Evolutionary conservation across 306 rosid genomes (phyloP).

Genomic region (Quillaja saponaria): DNA sequence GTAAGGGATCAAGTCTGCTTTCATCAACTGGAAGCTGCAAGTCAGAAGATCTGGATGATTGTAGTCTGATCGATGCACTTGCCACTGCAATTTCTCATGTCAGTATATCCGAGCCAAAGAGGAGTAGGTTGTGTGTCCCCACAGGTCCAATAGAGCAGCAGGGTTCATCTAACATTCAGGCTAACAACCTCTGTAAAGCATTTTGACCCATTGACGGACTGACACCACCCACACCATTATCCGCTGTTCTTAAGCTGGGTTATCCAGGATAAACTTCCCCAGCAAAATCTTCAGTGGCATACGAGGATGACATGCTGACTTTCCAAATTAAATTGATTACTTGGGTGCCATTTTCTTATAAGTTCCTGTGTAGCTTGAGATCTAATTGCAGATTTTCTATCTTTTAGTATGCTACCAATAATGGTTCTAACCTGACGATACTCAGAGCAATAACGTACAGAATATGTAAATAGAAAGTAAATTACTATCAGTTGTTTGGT

Average conservation of each 20-base stretch:
- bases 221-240: conserved; percentile 38
- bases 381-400: conserved; percentile 36
- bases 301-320: conserved; percentile 48
- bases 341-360: conserved; percentile 39
- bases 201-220: conserved; percentile 73
- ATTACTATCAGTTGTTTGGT: conserved; percentile 20
- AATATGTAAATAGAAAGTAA: conserved; percentile 67
- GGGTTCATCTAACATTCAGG: conserved; percentile 91
- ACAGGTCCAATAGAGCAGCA: conserved; percentile 91
- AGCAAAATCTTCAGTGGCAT: conserved; percentile 34
- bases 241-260: conserved; percentile 54
- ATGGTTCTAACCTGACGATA: conserved; percentile 38
- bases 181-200: conserved; percentile 97
- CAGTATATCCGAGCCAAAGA: conserved; percentile 91
- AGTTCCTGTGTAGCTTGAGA: conserved; percentile 36
- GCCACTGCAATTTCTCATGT: conserved; percentile 91
- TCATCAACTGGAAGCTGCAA: conserved; percentile 69
- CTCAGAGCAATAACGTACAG: conserved; percentile 64
- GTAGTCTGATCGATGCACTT: conserved; percentile 75
- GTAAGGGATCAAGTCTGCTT: conserved; percentile 38
- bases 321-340: conserved; percentile 32
- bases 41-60: conserved; percentile 64
- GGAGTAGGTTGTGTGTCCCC: conserved; percentile 81
- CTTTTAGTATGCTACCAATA: conserved; percentile 42
- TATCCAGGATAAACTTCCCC: conserved; percentile 30